These are phyloP conservation scores for Fusarium cicatricum DNA, from an alignment of 2,329 filamentous ascomycete genomes.

Conservation along the genomic window DNA sequence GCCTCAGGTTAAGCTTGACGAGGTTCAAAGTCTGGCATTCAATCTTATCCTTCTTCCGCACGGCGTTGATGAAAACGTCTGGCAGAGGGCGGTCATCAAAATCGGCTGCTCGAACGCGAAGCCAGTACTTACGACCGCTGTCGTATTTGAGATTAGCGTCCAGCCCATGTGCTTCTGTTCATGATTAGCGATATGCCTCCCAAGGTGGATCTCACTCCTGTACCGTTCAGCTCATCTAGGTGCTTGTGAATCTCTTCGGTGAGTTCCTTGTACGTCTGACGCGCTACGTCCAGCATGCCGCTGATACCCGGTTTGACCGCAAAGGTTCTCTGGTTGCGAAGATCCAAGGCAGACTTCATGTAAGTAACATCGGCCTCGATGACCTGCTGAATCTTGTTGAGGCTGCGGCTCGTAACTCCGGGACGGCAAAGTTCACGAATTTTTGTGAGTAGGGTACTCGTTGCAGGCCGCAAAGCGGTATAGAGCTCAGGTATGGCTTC, in stretches of 20 bases:
- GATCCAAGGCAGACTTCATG: constrained; percentile 80
- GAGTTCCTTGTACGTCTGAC: constrained; percentile 89
- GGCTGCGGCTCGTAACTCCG: constrained; percentile 66
- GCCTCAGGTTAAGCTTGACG: constrained; percentile 80
- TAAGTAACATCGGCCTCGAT: constrained; percentile 86
- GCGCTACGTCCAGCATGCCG: constrained; percentile 85
- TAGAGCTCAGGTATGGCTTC: constrained; percentile 72
- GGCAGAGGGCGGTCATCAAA: constrained; percentile 69
- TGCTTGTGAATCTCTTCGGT: constrained; percentile 80
- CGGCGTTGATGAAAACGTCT: constrained; percentile 78
- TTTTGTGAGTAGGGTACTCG: constrained; percentile 69
- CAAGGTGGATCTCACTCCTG: constrained; percentile 14
- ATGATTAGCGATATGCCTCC: background rate
- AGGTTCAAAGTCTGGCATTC: constrained; percentile 90
- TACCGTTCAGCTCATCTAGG: constrained; percentile 72
- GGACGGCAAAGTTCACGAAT: constrained; percentile 76
- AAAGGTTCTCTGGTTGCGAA: constrained; percentile 89
- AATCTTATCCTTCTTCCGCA: constrained; percentile 75
- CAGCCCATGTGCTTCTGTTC: constrained; percentile 64
- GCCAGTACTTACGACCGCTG: constrained; percentile 78
- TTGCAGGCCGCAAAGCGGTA: constrained; percentile 70
- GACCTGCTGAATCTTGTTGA: constrained; percentile 69
- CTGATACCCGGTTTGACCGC: constrained; percentile 88
- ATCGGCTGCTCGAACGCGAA: constrained; percentile 70
- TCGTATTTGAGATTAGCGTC: constrained; percentile 78